Percentiles rank a stretch among this genome's conserved stretches.
phyloP scores from a whole-genome alignment of 352 stramenopile species.

The Paralagenidium karlingii region DNA sequence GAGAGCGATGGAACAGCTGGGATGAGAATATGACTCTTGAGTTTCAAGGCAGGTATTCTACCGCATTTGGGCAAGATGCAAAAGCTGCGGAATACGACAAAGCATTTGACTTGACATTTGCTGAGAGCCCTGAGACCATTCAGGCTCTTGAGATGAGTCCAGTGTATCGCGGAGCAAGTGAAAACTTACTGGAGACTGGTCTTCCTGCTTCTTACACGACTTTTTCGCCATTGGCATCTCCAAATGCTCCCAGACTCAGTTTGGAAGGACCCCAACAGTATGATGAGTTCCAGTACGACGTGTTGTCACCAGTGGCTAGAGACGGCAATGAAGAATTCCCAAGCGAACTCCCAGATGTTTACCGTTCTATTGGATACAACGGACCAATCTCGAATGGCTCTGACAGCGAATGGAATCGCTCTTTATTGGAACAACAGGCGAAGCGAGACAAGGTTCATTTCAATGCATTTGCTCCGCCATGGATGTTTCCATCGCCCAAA shows the following conservation, averaged over 20 bases:
- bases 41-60: no score
- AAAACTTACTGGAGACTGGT: constrained; percentile 4
- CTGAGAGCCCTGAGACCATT: constrained; percentile 17
- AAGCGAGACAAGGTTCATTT: constrained; percentile 65
- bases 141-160: constrained; percentile 15
- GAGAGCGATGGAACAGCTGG: no score
- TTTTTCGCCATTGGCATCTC: constrained; percentile 26
- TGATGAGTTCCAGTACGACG: constrained; percentile 20
- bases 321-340: constrained; percentile 28
- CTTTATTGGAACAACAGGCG: constrained; percentile 10
- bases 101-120: not conserved
- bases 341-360: constrained; percentile 63
- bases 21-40: no score
- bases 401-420: constrained; percentile 6
- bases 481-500: constrained; percentile 37
- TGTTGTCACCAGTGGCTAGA: constrained; percentile 40
- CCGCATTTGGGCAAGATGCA: not conserved
- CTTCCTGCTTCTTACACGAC: no score
- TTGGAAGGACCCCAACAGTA: constrained; percentile 9
- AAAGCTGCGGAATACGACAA: constrained; percentile 1
- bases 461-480: constrained; percentile 50
- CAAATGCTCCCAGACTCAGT: constrained; percentile 16
- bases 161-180: constrained; percentile 15
- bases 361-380: constrained; percentile 50
- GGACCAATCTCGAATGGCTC: no score